Evolutionary conservation across 768 basidiomycete genomes (phyloP).

Genomic region (Termitomyces sp.): DNA sequence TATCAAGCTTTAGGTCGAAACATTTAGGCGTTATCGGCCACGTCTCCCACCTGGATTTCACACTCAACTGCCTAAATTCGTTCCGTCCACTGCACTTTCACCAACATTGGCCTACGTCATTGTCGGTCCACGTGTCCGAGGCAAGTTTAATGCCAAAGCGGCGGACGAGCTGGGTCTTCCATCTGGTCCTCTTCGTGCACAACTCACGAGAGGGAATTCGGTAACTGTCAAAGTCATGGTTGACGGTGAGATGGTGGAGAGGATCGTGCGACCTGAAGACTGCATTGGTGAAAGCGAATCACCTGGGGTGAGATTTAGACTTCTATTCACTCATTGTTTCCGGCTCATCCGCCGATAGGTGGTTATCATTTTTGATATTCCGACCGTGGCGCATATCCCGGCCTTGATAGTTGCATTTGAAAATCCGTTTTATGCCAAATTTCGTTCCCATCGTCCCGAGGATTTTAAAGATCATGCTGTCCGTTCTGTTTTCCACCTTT

Average conservation of each 20-base stretch:
- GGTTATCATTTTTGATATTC: constrained; percentile 68
- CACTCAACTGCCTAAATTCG: constrained; percentile 32
- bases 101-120: constrained; percentile 46
- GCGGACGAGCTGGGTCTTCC: constrained; percentile 63
- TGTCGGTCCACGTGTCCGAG: constrained; percentile 48
- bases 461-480: constrained; percentile 39
- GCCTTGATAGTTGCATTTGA: constrained; percentile 45
- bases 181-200: constrained; percentile 49
- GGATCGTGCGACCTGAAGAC: constrained; percentile 57
- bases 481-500: constrained; percentile 62
- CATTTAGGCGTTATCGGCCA: constrained; percentile 19
- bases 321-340: neutral
- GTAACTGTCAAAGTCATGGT: constrained; percentile 53
- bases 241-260: constrained; percentile 32
- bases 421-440: constrained; percentile 40
- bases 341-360: constrained; percentile 31
- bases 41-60: constrained; percentile 29
- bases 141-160: constrained; percentile 68
- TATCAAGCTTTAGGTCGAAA: constrained; percentile 18
- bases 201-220: constrained; percentile 58
- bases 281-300: constrained; percentile 48
- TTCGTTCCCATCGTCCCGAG: constrained; percentile 38
- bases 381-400: constrained; percentile 52
- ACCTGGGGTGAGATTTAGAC: constrained; percentile 32
- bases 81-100: constrained; percentile 12